A percentile compares a stretch with the other conserved stretches of the same genome.
Conservation (phyloP, 2,329 filamentous ascomycete species). For the Ambrosiella beaveri region DNA sequence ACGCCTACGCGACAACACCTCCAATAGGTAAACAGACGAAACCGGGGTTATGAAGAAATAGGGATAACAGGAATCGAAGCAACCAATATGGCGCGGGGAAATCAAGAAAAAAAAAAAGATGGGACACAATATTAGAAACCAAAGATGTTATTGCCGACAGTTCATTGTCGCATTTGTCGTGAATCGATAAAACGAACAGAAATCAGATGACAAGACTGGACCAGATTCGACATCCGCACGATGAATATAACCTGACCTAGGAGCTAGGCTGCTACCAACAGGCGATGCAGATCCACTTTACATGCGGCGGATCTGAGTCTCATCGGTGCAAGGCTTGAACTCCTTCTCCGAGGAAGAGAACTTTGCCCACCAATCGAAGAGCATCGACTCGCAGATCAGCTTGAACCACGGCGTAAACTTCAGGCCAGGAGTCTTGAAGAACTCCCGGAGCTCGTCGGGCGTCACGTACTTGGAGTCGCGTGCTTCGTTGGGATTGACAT, state of each 20-base stretch:
- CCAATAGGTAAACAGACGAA: neutral
- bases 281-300: neutral
- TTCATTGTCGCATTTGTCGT: neutral
- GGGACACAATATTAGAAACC: neutral
- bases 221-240: neutral
- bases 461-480: slow-evolving; percentile 71
- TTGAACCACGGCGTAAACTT: slow-evolving; percentile 99
- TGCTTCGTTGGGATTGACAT: slow-evolving; percentile 76
- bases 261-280: neutral
- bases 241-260: neutral
- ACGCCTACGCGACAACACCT: neutral
- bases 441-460: slow-evolving; percentile 61
- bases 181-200: neutral
- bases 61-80: neutral
- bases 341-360: slow-evolving; percentile 43
- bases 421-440: slow-evolving; percentile 65
- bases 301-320: slow-evolving; percentile 61
- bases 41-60: neutral
- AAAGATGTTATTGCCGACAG: neutral
- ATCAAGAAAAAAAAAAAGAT: neutral
- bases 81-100: neutral
- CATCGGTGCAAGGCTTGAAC: slow-evolving; percentile 70
- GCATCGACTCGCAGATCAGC: slow-evolving; percentile 92
- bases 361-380: slow-evolving; percentile 94
- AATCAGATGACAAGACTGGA: neutral